These are phyloP conservation scores for Aspergillus floridensis DNA, from an alignment of 2,329 filamentous ascomycete species.

Conservation along the genomic window DNA sequence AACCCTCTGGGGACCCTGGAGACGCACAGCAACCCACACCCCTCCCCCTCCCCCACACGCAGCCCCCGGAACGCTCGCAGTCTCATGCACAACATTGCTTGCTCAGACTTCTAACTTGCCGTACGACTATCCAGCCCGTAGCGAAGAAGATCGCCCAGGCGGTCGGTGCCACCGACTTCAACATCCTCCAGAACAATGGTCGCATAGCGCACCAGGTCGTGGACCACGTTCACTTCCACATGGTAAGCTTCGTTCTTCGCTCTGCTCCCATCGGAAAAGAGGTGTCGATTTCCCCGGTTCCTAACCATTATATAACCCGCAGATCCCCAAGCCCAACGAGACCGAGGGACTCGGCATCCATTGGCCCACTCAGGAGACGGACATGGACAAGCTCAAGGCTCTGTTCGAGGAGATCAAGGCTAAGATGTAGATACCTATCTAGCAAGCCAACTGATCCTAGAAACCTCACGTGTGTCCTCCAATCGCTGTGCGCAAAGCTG, in stretches of 20 bases:
- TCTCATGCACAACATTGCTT: background rate
- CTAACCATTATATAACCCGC: constrained; percentile 6
- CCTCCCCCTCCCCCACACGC: background rate
- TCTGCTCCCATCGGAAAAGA: constrained; percentile 5
- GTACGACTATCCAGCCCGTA: constrained; percentile 55
- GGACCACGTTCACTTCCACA: constrained; percentile 93
- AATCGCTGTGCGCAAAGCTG: too few relatives aligned
- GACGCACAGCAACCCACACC: constrained; percentile 1
- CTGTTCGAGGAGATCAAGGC: constrained; percentile 80
- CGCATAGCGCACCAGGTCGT: constrained; percentile 87
- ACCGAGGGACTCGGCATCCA: constrained; percentile 72
- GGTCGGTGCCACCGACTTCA: constrained; percentile 76
- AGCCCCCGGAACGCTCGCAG: background rate
- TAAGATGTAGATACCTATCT: constrained; percentile 66
- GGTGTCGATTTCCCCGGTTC: background rate
- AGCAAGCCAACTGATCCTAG: too few relatives aligned
- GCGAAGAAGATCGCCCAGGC: constrained; percentile 83
- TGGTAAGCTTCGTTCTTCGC: constrained; percentile 55
- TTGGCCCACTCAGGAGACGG: constrained; percentile 73
- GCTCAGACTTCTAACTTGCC: constrained; percentile 6
- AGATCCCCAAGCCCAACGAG: constrained; percentile 93
- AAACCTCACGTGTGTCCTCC: background rate
- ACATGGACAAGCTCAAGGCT: constrained; percentile 81
- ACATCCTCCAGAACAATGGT: constrained; percentile 96
- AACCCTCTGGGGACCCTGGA: constrained; percentile 26